Evolutionary conservation across 768 basidiomycete genomes (phyloP), one percentile per base, ranked within the genome.

Genomic region (Tulasnella sp.): DNA sequence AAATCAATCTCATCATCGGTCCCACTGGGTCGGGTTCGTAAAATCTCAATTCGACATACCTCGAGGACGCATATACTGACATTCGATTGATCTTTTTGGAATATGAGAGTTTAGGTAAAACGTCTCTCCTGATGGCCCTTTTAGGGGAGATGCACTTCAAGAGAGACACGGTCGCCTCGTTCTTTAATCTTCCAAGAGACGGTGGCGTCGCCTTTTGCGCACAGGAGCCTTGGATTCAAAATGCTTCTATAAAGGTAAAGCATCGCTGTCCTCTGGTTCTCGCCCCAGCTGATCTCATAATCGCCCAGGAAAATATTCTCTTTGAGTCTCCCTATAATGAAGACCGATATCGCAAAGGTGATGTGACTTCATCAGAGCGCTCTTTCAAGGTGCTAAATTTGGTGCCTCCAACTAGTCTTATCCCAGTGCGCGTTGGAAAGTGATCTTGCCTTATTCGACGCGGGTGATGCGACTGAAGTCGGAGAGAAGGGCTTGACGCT

Each of bases 161-260:
- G 44, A 66, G 66, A 15, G 57, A 62, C 8, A 46, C 24, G 2
- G 55, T 77, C 1, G 75, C 78, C 44, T 80, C 85, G 0, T 84
- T 79, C 77, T 85, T 77, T 68, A 80, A 79, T 62, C 76, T 91
- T 4, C 87, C 88, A 21, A 73, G 86, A 2, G 72, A 71, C 2
- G 76, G 76, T 1, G 87, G 88, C 4, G 76, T 92, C 41, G 82
- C 87, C 1, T 90, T 87, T 67, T 84, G 84, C 4, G 83, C 84
- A 2, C 89, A 93, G 68, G 87, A 90, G 66, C 81, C 85, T 3
- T 93, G 87, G 87, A 82, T 90, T 2, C 79, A 83, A 68, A 90
- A 88, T 63, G 85, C 84, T 60, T 87, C 85, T 0, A 85, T 88
- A 53, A 74, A 72, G 67, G 83, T 81, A 53, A 19, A 48, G 5